Percentiles rank a stretch among this genome's conserved stretches.
These are phyloP conservation scores for Ajuga reptans DNA, from an alignment of 305 asterid species.

Conservation along the genomic window DNA sequence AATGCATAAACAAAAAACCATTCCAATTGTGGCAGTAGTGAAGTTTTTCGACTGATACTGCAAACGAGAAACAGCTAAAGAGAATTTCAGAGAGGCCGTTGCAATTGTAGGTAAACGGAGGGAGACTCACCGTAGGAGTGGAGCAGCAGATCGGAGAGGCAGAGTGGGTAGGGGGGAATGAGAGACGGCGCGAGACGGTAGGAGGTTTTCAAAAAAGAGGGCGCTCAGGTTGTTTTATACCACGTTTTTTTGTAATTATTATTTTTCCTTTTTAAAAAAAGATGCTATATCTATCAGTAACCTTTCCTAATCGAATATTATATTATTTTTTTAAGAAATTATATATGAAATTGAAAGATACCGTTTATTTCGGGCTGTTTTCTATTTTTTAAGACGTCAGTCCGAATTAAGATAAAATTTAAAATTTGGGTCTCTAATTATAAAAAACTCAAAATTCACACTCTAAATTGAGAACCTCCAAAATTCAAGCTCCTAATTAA, in stretches of 20 bases:
- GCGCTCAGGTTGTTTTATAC: constrained; percentile 41
- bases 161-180: constrained; percentile 13
- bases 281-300: neutral
- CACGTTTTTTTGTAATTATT: neutral
- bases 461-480: too few relatives aligned
- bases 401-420: too few relatives aligned
- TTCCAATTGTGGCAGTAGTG: constrained; percentile 8
- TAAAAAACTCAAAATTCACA: too few relatives aligned
- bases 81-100: neutral
- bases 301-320: too few relatives aligned
- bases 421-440: too few relatives aligned
- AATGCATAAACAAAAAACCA: neutral
- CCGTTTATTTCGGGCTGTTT: too few relatives aligned
- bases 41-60: constrained; percentile 3
- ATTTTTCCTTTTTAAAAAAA: neutral
- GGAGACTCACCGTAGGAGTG: constrained; percentile 32
- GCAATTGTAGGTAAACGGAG: constrained; percentile 23
- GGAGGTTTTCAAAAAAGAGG: constrained; percentile 57
- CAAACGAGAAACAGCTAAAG: neutral
- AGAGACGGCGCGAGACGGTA: constrained; percentile 61
- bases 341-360: too few relatives aligned
- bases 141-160: constrained; percentile 40
- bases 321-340: too few relatives aligned
- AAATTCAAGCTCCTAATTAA: too few relatives aligned
- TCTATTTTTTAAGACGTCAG: too few relatives aligned